Conservation (phyloP, 352 stramenopile genomes). For the Phytopythium mirpurense region DNA sequence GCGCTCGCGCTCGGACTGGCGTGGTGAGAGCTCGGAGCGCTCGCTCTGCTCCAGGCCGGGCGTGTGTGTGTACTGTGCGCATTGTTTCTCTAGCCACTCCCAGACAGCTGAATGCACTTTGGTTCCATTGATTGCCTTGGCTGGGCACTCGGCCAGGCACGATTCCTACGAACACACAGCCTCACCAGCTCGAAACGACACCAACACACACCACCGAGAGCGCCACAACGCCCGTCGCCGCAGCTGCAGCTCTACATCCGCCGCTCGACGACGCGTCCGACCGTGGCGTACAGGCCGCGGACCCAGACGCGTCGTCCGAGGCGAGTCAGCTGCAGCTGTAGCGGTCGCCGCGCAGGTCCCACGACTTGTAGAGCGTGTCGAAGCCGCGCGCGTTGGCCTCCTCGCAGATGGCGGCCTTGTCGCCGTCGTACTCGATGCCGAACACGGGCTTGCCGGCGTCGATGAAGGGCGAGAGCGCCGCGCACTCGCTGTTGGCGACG, state of each 20-base stretch:
- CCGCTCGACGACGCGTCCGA: conserved; percentile 1
- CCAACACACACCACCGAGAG: not conserved
- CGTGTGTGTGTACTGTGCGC: not conserved
- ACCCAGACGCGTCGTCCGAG: not conserved
- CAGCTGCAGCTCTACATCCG: not conserved
- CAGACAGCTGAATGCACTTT: not conserved
- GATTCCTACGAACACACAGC: too few relatives aligned
- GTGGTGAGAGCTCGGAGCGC: not conserved
- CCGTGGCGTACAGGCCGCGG: not conserved
- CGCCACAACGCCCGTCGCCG: not conserved
- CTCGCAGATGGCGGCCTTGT: conserved; percentile 19
- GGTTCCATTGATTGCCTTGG: too few relatives aligned
- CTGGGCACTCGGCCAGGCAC: too few relatives aligned
- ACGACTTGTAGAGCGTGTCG: conserved; percentile 33
- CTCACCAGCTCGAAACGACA: not conserved
- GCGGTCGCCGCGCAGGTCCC: conserved; percentile 25
- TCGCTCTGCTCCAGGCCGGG: too few relatives aligned
- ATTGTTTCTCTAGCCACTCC: not conserved
- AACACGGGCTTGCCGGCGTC: conserved; percentile 49
- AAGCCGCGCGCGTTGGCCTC: conserved; percentile 27
- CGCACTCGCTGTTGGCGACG: conserved; percentile 44
- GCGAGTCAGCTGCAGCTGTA: conserved; percentile 26
- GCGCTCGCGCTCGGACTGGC: not conserved
- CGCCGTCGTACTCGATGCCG: conserved; percentile 45
- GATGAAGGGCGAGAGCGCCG: conserved; percentile 32